Evolutionary conservation across 768 basidiomycete genomes (phyloP).

Genomic region (Antrodiella citrinella): DNA sequence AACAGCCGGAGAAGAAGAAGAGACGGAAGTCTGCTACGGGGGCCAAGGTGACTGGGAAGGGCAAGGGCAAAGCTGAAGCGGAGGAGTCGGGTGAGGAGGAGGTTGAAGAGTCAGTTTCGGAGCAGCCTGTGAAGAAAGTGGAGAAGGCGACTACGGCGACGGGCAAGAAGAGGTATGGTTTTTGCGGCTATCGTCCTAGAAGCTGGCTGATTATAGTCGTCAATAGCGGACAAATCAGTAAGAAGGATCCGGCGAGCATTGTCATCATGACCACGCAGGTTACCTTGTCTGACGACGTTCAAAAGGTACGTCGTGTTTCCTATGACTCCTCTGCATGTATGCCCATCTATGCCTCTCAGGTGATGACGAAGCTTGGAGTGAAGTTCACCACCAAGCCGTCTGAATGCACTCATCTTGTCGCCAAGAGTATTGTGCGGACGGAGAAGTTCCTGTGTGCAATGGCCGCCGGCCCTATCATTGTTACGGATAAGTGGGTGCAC

Average conservation of each 20-base stretch:
- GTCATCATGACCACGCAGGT: constrained; percentile 67
- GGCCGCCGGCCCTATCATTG: constrained; percentile 48
- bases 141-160: constrained; percentile 1
- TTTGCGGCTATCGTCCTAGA: not conserved
- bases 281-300: constrained; percentile 42
- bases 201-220: not conserved
- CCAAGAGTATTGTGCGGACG: constrained; percentile 63
- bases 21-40: constrained; percentile 12
- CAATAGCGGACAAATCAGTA: not conserved
- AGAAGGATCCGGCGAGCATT: constrained; percentile 21
- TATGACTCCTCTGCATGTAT: not conserved
- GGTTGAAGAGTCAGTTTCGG: constrained; percentile 9
- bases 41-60: constrained; percentile 1
- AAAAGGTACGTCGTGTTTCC: constrained; percentile 39
- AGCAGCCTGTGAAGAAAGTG: constrained; percentile 12
- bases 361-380: constrained; percentile 56
- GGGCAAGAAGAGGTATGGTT: constrained; percentile 20
- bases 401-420: constrained; percentile 77
- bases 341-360: constrained; percentile 28
- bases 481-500: constrained; percentile 63
- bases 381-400: constrained; percentile 48
- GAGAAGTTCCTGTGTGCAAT: constrained; percentile 85
- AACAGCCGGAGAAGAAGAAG: constrained; percentile 20
- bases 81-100: constrained; percentile 6
- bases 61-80: constrained; percentile 5